Evolutionary conservation across 2,329 filamentous ascomycete genomes (phyloP).

Genomic region (Sporothrix inflata): DNA sequence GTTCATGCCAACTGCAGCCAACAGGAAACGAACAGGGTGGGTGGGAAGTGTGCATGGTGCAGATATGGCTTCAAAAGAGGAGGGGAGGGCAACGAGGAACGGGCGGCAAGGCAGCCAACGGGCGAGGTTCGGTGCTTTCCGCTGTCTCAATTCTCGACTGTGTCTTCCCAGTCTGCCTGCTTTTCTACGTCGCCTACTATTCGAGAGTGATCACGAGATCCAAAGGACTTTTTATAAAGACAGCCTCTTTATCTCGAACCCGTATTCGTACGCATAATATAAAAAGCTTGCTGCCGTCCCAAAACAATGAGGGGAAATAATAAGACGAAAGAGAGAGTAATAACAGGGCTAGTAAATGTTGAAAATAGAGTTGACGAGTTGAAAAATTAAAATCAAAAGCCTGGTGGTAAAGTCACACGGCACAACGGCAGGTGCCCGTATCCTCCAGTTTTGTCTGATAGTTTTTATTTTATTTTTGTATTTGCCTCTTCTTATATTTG

Average conservation of each 20-base stretch:
- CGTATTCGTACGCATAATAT: conserved; percentile 5
- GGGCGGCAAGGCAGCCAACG: conserved; percentile 13
- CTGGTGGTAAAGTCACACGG: neutral
- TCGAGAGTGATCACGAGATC: neutral
- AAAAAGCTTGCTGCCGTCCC: neutral
- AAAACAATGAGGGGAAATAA: neutral
- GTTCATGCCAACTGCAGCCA: neutral
- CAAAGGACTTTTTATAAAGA: neutral
- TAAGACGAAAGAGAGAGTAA: neutral
- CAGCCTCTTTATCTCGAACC: neutral
- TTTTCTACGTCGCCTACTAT: neutral
- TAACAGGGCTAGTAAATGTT: neutral
- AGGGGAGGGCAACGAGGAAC: neutral
- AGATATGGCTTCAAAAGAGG: neutral
- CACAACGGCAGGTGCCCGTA: neutral
- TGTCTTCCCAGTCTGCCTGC: neutral
- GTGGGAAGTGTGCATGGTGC: neutral
- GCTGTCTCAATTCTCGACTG: neutral
- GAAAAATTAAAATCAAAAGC: neutral
- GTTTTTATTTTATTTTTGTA: neutral
- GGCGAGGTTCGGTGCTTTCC: conserved; percentile 5
- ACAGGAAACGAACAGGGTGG: neutral
- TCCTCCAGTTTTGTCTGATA: neutral
- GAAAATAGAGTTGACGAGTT: neutral
- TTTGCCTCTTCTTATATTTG: neutral